Percentiles rank a stretch among this genome's conserved stretches.
These are phyloP conservation scores for Glycine latifolia DNA, from an alignment of 306 rosid genomes.

Conservation along the genomic window DNA sequence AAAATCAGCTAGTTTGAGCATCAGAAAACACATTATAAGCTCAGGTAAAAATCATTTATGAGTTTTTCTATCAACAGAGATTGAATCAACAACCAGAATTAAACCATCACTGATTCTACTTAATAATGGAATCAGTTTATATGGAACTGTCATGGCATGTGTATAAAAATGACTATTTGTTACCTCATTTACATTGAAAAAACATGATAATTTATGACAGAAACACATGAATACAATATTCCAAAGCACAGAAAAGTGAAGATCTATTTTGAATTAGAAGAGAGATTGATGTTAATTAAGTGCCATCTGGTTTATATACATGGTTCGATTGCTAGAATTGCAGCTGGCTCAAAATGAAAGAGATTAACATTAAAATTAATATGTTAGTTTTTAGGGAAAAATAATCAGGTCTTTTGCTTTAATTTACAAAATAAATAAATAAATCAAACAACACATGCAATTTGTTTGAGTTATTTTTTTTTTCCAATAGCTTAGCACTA, in stretches of 20 bases:
- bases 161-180: slow-evolving; percentile 7
- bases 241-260: background rate
- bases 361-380: too few species aligned
- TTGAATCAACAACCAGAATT: slow-evolving; percentile 17
- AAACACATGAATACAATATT: background rate
- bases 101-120: slow-evolving; percentile 21
- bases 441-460: too few species aligned
- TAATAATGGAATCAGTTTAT: background rate
- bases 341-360: too few species aligned
- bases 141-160: slow-evolving; percentile 1
- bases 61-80: slow-evolving; percentile 11
- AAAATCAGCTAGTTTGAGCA: slow-evolving; percentile 33
- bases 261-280: too few species aligned
- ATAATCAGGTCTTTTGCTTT: too few species aligned
- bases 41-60: background rate
- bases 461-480: background rate
- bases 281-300: too few species aligned
- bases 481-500: background rate
- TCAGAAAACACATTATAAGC: slow-evolving; percentile 21
- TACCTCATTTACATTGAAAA: background rate
- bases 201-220: background rate
- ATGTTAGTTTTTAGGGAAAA: too few species aligned
- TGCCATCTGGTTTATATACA: too few species aligned
- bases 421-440: too few species aligned
- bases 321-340: too few species aligned